Base-by-base conservation (phyloP, 2,329 filamentous ascomycete genomes). In the Paramyrothecium sp. region DNA sequence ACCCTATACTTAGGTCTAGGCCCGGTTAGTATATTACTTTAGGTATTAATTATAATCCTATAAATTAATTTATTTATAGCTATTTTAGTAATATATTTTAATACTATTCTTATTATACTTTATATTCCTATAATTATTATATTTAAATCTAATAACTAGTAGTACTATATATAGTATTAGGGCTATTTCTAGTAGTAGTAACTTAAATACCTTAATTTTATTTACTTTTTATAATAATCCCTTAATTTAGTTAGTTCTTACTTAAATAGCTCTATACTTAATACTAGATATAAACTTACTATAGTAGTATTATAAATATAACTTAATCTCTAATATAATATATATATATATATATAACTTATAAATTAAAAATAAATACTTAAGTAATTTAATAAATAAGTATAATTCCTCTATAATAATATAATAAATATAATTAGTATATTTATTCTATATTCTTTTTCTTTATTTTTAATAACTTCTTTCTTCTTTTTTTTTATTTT, bases 241-340 rank as follows among this genome's bases (percentile, higher is more conserved):
- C 47, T 46, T 47, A 54, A 22, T 46, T 16, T 54, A 46, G 10
- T 34, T 53, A 51, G 11, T 10, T 48, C 8, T n/a, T 48, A 48
- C n/a, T n/a, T n/a, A 48, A 48, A 21, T 17, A 17, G 8, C 19
- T n/a, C 10, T 38, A 53, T 41, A 30, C 34, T 17, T 16, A 17
- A 38, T 17, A 53, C 8, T 53, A 53, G 20, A 53, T n/a, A 48
- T 10, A 11, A 48, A 11, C 16, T n/a, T n/a, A 10, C 2, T 20
- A 44, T 54, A 54, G n/a, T 54, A 54, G 2, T 54, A 54, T 3
- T 54, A 54, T 54, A 54, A 20, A 20, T 41, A 54, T 3, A 38
- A 54, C 10, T 48, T n/a, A 48, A 48, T 48, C 16, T 17, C 19
- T n/a, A 48, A n/a, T n/a, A 48, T n/a, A 48, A 48, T n/a, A n/a